phyloP scores from a whole-genome alignment of 2,329 filamentous ascomycete species.

The Sporothrix variecibatus region DNA sequence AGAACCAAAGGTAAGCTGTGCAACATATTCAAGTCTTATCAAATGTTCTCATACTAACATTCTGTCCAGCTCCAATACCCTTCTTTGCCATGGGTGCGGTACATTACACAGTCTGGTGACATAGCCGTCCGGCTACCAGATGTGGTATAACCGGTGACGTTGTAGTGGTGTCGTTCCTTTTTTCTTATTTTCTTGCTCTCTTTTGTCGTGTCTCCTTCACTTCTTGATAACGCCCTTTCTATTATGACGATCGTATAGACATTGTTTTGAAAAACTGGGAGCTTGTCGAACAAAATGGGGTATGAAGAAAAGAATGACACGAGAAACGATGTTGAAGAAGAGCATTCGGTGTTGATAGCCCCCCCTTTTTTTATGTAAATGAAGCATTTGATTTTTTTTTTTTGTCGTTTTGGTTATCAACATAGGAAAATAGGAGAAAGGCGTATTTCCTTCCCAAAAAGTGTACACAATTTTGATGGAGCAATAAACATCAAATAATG shows the following conservation, averaged over 20 bases:
- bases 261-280: neutral
- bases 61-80: constrained; percentile 71
- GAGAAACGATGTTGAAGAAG: neutral
- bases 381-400: constrained; percentile 11
- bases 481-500: neutral
- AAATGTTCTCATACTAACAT: constrained; percentile 19
- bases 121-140: constrained; percentile 96
- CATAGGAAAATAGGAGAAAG: neutral
- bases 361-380: constrained; percentile 16
- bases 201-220: neutral
- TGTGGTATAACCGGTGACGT: constrained; percentile 57
- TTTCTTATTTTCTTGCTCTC: neutral
- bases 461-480: neutral
- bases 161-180: neutral
- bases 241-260: constrained; percentile 11
- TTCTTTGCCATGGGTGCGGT: constrained; percentile 94
- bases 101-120: constrained; percentile 97
- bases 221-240: neutral
- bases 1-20: constrained; percentile 81
- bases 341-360: constrained; percentile 16
- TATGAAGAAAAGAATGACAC: neutral
- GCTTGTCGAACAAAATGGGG: neutral
- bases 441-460: neutral
- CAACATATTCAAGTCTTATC: neutral
- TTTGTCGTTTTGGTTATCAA: constrained; percentile 4